phyloP scores from a whole-genome alignment of 345 rosid genomes.

The Acer yangbiense region DNA sequence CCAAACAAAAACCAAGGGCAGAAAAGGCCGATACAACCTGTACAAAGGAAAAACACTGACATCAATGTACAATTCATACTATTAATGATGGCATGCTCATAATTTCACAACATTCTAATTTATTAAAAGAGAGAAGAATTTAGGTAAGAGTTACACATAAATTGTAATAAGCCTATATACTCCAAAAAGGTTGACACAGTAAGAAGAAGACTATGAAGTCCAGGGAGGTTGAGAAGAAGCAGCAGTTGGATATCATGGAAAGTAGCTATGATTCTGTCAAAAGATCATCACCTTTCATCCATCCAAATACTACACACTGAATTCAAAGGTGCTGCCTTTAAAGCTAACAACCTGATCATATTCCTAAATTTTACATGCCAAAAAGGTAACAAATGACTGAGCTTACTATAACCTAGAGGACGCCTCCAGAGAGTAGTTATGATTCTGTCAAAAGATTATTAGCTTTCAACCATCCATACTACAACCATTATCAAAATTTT shows the following conservation, averaged over 20 bases:
- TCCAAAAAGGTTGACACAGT: background rate
- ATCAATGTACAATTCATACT: constrained; percentile 2
- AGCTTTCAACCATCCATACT: background rate
- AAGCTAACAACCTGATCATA: background rate
- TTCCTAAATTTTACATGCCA: background rate
- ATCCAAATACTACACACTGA: background rate
- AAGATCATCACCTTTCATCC: background rate
- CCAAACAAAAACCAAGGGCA: constrained; percentile 90
- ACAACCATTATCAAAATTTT: background rate
- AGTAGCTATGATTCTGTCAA: background rate
- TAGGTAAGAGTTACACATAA: background rate
- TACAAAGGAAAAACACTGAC: constrained; percentile 18
- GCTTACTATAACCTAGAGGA: background rate
- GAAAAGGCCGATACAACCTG: constrained; percentile 77
- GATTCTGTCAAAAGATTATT: too few species aligned
- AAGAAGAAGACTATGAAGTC: background rate
- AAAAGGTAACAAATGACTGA: background rate
- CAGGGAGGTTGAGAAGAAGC: background rate
- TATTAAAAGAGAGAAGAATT: background rate
- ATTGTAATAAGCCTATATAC: background rate
- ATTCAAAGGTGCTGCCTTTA: background rate
- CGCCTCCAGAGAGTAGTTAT: background rate
- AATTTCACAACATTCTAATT: background rate
- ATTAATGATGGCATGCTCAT: background rate
- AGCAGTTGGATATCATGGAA: background rate